Percentiles rank a stretch among this genome's conserved stretches.
Conservation (phyloP, 148 eudicot genomes). For the Persicaria tinctoria region DNA sequence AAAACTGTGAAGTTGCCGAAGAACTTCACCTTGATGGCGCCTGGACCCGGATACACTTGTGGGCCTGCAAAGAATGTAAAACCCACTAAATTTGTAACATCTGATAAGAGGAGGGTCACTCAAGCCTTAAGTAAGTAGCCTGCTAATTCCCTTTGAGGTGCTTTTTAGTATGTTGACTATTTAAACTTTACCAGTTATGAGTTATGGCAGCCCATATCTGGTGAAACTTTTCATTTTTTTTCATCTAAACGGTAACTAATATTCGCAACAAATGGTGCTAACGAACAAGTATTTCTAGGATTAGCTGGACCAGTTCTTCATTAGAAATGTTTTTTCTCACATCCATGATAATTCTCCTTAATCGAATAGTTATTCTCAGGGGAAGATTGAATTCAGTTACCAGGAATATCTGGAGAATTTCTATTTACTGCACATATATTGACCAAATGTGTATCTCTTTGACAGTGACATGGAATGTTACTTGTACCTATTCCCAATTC, state of each 20-base stretch:
- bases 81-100: slow-evolving; percentile 31
- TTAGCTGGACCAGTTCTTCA: no score
- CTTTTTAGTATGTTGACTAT: no score
- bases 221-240: no score
- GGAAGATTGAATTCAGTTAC: no score
- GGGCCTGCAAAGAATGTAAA: slow-evolving; percentile 44
- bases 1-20: slow-evolving; percentile 48
- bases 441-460: neutral
- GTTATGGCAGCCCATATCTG: no score
- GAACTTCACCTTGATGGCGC: slow-evolving; percentile 52
- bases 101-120: slow-evolving; percentile 53
- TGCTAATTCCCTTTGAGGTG: neutral
- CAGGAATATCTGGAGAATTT: no score
- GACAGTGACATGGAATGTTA: slow-evolving; percentile 74
- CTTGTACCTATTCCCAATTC: slow-evolving; percentile 66
- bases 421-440: no score
- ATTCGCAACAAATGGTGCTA: no score
- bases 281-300: no score
- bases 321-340: neutral
- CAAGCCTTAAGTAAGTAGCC: slow-evolving; percentile 65
- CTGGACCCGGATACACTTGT: slow-evolving; percentile 71
- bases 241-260: no score
- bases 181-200: no score
- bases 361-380: neutral
- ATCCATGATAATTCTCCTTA: neutral